These are phyloP conservation scores for Wickerhamomyces sp. DNA, from an alignment of 1,139 yeast species.

Conservation along the genomic window DNA sequence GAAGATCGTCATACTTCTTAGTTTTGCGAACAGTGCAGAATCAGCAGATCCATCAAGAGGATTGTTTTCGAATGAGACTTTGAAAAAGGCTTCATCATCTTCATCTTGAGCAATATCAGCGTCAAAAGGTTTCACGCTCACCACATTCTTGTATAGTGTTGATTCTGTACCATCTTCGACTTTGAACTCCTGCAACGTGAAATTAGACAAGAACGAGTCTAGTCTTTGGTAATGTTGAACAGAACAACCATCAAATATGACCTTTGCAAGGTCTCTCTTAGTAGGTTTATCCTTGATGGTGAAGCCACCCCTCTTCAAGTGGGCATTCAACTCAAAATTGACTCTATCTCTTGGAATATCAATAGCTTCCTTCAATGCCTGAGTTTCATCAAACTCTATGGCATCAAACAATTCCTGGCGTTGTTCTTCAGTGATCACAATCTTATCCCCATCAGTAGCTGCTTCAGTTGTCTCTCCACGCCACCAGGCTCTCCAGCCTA, in stretches of 20 bases:
- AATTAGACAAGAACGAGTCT: slow-evolving; percentile 66
- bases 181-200: slow-evolving; percentile 74
- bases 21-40: slow-evolving; percentile 63
- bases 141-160: slow-evolving; percentile 76
- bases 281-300: slow-evolving; percentile 42
- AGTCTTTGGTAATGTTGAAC: slow-evolving; percentile 73
- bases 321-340: slow-evolving; percentile 58
- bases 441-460: slow-evolving; percentile 23
- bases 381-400: slow-evolving; percentile 81
- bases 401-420: slow-evolving; percentile 86
- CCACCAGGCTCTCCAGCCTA: slow-evolving; percentile 67
- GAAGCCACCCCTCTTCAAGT: slow-evolving; percentile 74
- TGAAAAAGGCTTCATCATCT: slow-evolving; percentile 59
- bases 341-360: slow-evolving; percentile 74
- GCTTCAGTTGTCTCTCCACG: slow-evolving; percentile 23
- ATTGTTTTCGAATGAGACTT: slow-evolving; percentile 75
- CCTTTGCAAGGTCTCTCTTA: slow-evolving; percentile 57
- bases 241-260: slow-evolving; percentile 78
- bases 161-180: slow-evolving; percentile 81
- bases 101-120: slow-evolving; percentile 26
- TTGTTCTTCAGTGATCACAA: slow-evolving; percentile 59
- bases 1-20: slow-evolving; percentile 84
- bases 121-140: slow-evolving; percentile 70
- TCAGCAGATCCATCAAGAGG: slow-evolving; percentile 86
- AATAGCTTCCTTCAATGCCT: slow-evolving; percentile 45